Conservation (phyloP, 345 rosid genomes). For the Populus simonii region DNA sequence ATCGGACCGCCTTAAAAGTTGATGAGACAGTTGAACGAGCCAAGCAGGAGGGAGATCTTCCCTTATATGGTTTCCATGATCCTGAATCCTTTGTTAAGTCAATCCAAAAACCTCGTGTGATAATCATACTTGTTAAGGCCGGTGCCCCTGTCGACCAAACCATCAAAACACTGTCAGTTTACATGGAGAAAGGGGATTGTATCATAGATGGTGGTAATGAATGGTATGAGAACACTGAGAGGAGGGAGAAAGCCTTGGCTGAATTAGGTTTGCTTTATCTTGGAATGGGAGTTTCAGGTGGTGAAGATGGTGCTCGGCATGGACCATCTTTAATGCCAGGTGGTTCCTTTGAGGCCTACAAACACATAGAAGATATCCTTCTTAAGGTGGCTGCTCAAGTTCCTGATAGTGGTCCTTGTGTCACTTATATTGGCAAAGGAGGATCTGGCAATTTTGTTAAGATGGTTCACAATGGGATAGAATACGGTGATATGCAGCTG, state of each 20-base stretch:
- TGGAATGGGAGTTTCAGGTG: slow-evolving; percentile 22
- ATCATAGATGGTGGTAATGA: slow-evolving; percentile 23
- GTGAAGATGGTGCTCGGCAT: slow-evolving; percentile 18
- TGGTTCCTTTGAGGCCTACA: slow-evolving; percentile 14
- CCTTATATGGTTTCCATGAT: slow-evolving; percentile 19
- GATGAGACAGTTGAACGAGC: slow-evolving; percentile 23
- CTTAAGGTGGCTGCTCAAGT: slow-evolving; percentile 22
- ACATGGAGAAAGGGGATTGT: slow-evolving; percentile 21
- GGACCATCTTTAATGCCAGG: slow-evolving; percentile 21
- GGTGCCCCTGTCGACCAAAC: slow-evolving; percentile 21
- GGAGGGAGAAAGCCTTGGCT: slow-evolving; percentile 11
- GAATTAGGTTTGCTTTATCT: slow-evolving; percentile 15
- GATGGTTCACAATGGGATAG: slow-evolving; percentile 23
- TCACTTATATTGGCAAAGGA: slow-evolving; percentile 25
- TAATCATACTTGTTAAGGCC: slow-evolving; percentile 23
- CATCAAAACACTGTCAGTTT: slow-evolving; percentile 11
- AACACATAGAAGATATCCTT: slow-evolving; percentile 16
- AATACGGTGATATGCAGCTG: slow-evolving; percentile 28
- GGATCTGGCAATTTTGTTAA: slow-evolving; percentile 26
- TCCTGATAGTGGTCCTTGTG: slow-evolving; percentile 20
- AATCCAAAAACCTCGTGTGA: slow-evolving; percentile 17
- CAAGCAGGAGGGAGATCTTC: slow-evolving; percentile 20
- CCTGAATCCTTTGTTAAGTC: slow-evolving; percentile 22
- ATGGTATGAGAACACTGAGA: slow-evolving; percentile 23
- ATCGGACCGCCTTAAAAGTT: slow-evolving; percentile 18